Conservation (phyloP, 1,139 yeast species). For the Protomyces lactucae-debilis region DNA sequence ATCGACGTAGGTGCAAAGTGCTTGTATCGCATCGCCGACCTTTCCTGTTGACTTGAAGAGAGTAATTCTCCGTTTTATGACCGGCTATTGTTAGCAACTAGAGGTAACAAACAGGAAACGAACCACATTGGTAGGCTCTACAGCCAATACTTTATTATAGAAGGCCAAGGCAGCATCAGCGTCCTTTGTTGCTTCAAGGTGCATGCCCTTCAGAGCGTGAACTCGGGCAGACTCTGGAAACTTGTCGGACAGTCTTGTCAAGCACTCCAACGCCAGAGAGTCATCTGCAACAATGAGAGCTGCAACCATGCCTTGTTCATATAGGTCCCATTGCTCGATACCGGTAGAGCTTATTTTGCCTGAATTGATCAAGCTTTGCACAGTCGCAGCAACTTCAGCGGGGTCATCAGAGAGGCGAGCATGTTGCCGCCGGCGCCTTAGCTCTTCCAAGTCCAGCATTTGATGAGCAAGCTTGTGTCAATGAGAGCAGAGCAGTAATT, state of each 20-base stretch:
- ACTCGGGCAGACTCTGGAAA: slow-evolving; percentile 26
- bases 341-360: slow-evolving; percentile 4
- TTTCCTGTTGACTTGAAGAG: slow-evolving; percentile 26
- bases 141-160: slow-evolving; percentile 19
- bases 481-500: too few relatives aligned
- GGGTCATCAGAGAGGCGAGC: not conserved
- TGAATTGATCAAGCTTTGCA: slow-evolving; percentile 1
- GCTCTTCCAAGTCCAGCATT: not conserved
- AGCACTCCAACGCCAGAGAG: slow-evolving; percentile 26
- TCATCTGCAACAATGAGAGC: slow-evolving; percentile 27
- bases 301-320: slow-evolving; percentile 28
- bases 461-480: too few relatives aligned
- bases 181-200: slow-evolving; percentile 27
- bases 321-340: slow-evolving; percentile 27
- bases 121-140: slow-evolving; percentile 27
- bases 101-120: not conserved
- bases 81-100: not conserved
- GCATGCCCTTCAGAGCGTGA: slow-evolving; percentile 28
- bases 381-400: not conserved
- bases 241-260: slow-evolving; percentile 21
- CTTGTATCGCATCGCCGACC: slow-evolving; percentile 40
- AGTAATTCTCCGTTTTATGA: slow-evolving; percentile 26
- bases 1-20: slow-evolving; percentile 49
- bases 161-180: slow-evolving; percentile 24
- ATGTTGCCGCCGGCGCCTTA: not conserved